Percentiles rank a stretch among this genome's conserved stretches.
phyloP scores from a whole-genome alignment of 2,329 filamentous ascomycete genomes.

The Aspergillus calidoustus region DNA sequence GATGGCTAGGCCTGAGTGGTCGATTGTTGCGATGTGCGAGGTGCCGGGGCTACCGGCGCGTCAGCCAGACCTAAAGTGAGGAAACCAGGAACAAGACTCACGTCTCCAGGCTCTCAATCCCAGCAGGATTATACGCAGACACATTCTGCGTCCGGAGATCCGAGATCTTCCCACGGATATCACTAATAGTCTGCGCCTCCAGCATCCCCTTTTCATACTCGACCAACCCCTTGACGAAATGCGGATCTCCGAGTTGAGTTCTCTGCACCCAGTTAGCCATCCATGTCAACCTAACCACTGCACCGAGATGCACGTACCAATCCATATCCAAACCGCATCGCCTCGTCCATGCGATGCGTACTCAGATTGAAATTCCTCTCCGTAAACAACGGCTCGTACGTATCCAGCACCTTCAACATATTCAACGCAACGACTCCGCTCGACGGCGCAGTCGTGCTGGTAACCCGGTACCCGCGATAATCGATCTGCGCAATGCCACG shows the following conservation, averaged over 20 bases:
- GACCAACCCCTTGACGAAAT: conserved; percentile 67
- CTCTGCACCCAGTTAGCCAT: conserved; percentile 53
- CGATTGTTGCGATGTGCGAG: conserved; percentile 65
- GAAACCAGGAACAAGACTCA: conserved; percentile 28
- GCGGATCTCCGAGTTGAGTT: conserved; percentile 80
- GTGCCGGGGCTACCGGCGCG: conserved; percentile 51
- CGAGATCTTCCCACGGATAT: conserved; percentile 69
- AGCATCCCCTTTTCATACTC: conserved; percentile 72
- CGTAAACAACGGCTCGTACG: conserved; percentile 68
- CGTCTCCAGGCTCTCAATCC: conserved; percentile 69
- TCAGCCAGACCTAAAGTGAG: background rate
- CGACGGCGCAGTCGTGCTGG: conserved; percentile 69
- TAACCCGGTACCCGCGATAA: conserved; percentile 73
- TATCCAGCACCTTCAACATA: conserved; percentile 81
- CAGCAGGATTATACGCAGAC: conserved; percentile 72
- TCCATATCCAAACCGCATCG: conserved; percentile 87
- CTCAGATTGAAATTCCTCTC: conserved; percentile 66
- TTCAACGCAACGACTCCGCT: conserved; percentile 77
- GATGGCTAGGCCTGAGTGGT: conserved; percentile 74
- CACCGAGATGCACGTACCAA: conserved; percentile 36
- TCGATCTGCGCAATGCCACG: conserved; percentile 66
- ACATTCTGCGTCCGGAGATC: conserved; percentile 74
- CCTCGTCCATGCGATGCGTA: conserved; percentile 82
- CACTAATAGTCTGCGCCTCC: conserved; percentile 60
- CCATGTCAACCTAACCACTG: background rate